phyloP scores from a whole-genome alignment of 306 rosid species.

The Vigna trinervia region DNA sequence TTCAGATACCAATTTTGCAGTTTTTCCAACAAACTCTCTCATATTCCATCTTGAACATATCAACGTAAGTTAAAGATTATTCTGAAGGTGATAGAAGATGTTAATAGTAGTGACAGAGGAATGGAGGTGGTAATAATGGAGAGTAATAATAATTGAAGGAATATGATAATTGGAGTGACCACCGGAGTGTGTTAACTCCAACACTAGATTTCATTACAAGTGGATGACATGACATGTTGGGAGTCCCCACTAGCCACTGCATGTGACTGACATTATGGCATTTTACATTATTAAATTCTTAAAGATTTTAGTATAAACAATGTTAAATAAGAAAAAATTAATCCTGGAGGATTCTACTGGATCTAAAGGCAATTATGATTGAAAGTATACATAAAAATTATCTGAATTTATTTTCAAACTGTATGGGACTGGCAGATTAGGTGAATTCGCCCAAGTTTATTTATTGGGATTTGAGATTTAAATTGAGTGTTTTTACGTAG shows the following conservation, averaged over 20 bases:
- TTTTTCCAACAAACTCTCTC: neutral
- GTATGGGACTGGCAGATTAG: no score
- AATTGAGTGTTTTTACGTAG: no score
- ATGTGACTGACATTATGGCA: constrained; percentile 14
- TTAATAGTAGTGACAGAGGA: neutral
- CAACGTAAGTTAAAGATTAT: neutral
- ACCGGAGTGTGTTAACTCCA: constrained; percentile 3
- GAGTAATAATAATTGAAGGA: constrained; percentile 23
- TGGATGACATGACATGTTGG: constrained; percentile 33
- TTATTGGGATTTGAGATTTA: no score
- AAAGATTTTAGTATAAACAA: neutral
- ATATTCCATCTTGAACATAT: constrained; percentile 8
- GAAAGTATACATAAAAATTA: no score
- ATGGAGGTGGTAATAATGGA: neutral
- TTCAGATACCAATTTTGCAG: constrained; percentile 2
- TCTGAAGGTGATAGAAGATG: constrained; percentile 2
- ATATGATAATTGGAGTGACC: neutral
- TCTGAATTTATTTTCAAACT: no score
- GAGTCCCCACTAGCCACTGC: constrained; percentile 20
- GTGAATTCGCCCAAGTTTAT: no score
- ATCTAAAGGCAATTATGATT: no score
- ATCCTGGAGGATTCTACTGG: neutral
- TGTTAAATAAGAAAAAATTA: neutral
- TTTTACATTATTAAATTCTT: constrained; percentile 4
- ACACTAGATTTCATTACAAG: neutral